phyloP scores from a whole-genome alignment of 495 filamentous ascomycete genomes.

The Saxophila tyrrhenica region DNA sequence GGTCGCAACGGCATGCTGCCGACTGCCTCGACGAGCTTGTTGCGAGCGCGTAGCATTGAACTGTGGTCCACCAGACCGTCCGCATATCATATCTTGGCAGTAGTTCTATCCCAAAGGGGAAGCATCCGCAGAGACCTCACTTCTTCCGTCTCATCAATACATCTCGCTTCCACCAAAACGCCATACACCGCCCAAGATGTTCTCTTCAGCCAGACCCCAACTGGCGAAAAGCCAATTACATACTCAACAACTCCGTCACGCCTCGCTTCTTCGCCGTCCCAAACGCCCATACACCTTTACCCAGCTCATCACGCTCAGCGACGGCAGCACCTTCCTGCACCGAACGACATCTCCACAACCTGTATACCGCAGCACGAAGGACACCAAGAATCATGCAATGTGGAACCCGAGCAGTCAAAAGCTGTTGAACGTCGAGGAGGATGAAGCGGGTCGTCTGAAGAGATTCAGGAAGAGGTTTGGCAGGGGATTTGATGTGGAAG shows the following conservation, averaged over 20 bases:
- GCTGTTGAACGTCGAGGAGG: slow-evolving; percentile 77
- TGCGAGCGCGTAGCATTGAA: no score
- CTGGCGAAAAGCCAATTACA: background rate
- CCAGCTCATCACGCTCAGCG: slow-evolving; percentile 85
- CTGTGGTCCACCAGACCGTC: no score
- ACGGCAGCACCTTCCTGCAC: slow-evolving; percentile 75
- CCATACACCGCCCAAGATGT: background rate
- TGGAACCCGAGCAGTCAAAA: slow-evolving; percentile 80
- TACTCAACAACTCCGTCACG: slow-evolving; percentile 47
- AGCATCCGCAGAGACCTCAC: no score
- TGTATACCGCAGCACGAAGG: slow-evolving; percentile 65
- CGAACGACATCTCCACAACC: slow-evolving; percentile 79
- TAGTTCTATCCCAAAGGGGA: no score
- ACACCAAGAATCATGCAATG: slow-evolving; percentile 73
- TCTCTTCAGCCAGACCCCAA: background rate
- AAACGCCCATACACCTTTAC: slow-evolving; percentile 93
- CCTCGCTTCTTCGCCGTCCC: slow-evolving; percentile 77
- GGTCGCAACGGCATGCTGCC: background rate
- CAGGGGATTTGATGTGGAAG: slow-evolving; percentile 61
- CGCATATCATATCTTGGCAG: no score
- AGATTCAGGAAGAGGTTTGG: slow-evolving; percentile 81
- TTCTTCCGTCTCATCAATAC: background rate
- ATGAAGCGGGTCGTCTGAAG: slow-evolving; percentile 83
- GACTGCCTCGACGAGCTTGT: background rate
- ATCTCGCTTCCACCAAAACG: background rate